Conservation (phyloP, 2,329 filamentous ascomycete species). For the Gnomoniopsis smithogilvyi region DNA sequence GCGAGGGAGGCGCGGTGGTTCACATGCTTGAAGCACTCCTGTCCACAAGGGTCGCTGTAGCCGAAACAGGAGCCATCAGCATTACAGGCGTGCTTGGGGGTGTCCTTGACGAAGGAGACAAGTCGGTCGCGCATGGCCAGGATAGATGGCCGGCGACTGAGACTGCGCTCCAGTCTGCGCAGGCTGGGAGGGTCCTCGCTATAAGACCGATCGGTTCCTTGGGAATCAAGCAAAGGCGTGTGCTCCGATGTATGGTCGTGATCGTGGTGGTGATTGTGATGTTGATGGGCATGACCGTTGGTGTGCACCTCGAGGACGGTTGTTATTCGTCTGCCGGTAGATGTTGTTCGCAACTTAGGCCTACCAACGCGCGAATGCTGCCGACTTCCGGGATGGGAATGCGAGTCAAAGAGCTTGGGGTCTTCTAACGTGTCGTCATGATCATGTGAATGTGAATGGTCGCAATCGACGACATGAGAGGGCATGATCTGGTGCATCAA, state of each 20-base stretch:
- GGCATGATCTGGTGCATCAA: slow-evolving; percentile 72
- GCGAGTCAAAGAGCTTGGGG: slow-evolving; percentile 24
- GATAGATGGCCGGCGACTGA: slow-evolving; percentile 49
- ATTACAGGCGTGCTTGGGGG: slow-evolving; percentile 57
- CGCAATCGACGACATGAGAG: slow-evolving; percentile 77
- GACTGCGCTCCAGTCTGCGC: background rate
- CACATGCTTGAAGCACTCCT: slow-evolving; percentile 62
- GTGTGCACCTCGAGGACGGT: slow-evolving; percentile 16
- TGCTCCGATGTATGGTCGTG: slow-evolving; percentile 35
- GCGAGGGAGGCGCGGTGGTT: slow-evolving; percentile 33
- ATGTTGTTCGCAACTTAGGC: slow-evolving; percentile 15
- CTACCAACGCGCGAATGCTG: slow-evolving; percentile 14
- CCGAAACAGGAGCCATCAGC: slow-evolving; percentile 59
- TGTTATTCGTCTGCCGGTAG: slow-evolving; percentile 17
- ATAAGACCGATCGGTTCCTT: slow-evolving; percentile 23
- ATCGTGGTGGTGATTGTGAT: slow-evolving; percentile 16
- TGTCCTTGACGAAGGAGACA: slow-evolving; percentile 64
- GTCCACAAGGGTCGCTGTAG: slow-evolving; percentile 63
- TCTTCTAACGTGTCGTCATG: slow-evolving; percentile 43
- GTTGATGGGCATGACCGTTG: slow-evolving; percentile 13
- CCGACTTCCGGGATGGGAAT: slow-evolving; percentile 20
- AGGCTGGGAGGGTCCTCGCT: slow-evolving; percentile 16
- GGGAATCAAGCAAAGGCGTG: slow-evolving; percentile 43
- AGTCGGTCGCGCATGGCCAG: slow-evolving; percentile 52
- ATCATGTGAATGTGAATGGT: slow-evolving; percentile 59